Base-by-base conservation (phyloP, 179 eudicot genomes). In the Silene noctiflora region DNA sequence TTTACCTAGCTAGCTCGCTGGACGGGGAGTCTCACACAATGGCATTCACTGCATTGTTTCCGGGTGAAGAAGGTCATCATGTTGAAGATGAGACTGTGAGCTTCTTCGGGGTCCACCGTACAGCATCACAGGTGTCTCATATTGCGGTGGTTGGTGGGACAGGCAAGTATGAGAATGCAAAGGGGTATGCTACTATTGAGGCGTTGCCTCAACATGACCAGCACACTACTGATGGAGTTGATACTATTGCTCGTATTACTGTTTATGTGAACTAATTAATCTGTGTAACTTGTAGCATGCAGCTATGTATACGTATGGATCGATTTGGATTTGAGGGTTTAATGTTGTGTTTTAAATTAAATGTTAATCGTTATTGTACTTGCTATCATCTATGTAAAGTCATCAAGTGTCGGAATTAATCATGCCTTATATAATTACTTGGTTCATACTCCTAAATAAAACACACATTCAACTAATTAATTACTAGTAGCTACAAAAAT, bases 161-260 rank as follows among this genome's bases (percentile, higher is more conserved):
- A 0, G 96, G 97, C 0, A 87, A 84, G 84, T 93, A 89, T 65
- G 91, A 88, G 86, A 82, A 89, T 83, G 97, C 96, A 0, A 91
- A 83, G 67, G 99, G 99, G 77, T 89, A 87, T 84, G 93, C 96
- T 51, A 88, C 91, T 12, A 90, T 95, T 78, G 93, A 87, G 82
- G 85, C 90, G 1, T 81, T 93, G 66, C 98, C 86, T 24, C 96
- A 89, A 64, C 84, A 78, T 20, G 91, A 95, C 73, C 97, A 93
- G 72, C 97, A 93, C 66, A 93, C 92, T 0, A 93, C 99, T 25
- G 99, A 95, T 86, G 99, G 98, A 4, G 85, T 93, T 48, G 98
- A 95, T 44, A 95, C 99, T 2, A 80, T 91, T 64, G 91, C 92
- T 16, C 91, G 89, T 31, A 84, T 95, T 71, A 87, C 76, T 71